Evolutionary conservation across 306 rosid genomes (phyloP).

Genomic region (Begonia peltatifolia): DNA sequence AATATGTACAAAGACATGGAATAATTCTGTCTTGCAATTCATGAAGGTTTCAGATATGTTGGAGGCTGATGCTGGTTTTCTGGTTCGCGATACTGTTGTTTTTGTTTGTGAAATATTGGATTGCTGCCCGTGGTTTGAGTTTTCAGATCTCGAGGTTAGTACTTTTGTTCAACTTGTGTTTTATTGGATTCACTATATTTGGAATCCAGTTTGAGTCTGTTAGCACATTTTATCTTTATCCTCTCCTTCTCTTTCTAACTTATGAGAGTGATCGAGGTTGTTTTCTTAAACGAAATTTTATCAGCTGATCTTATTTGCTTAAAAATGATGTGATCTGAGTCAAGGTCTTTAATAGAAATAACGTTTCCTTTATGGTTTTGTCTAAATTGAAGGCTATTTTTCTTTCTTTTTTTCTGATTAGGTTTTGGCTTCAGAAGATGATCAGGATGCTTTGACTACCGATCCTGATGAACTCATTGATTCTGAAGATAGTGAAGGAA

Average conservation of each 20-base stretch:
- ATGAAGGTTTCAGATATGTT: conserved; percentile 98
- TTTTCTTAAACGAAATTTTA: no score
- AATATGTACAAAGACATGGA: conserved; percentile 97
- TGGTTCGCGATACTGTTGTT: conserved; percentile 85
- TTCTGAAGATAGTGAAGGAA: conserved; percentile 95
- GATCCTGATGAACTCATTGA: conserved; percentile 94
- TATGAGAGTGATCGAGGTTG: no score
- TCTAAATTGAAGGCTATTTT: conserved; percentile 1
- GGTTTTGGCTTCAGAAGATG: conserved; percentile 96
- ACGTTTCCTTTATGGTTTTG: no score
- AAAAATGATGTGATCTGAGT: no score
- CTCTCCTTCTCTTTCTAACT: no score
- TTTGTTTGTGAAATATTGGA: conserved; percentile 97
- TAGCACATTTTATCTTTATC: no score
- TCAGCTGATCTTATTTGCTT: no score
- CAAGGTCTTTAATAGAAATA: no score
- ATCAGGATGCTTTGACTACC: conserved; percentile 94
- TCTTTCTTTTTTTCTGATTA: conserved; percentile 14
- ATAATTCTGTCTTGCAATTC: conserved; percentile 97
- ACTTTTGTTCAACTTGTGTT: conserved; percentile 8
- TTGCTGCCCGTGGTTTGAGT: conserved; percentile 99
- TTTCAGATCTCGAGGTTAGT: conserved; percentile 94
- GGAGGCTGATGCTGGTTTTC: conserved; percentile 96
- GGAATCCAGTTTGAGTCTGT: background rate
- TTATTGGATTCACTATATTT: background rate